These are phyloP conservation scores for Blastobotrys aristatus DNA, from an alignment of 1,139 yeast genomes.

Conservation along the genomic window DNA sequence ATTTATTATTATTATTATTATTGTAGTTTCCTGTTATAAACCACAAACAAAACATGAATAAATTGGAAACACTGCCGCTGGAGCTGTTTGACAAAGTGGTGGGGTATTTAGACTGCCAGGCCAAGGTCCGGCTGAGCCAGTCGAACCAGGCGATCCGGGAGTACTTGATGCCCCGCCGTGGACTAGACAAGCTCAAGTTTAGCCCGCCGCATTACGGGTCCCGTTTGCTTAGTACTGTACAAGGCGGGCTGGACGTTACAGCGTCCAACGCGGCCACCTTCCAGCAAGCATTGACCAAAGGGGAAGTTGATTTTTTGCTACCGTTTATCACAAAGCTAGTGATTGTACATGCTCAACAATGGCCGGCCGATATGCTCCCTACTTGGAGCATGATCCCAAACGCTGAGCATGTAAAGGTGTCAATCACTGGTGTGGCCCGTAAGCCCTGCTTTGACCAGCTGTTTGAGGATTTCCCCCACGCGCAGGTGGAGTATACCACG, in stretches of 20 bases:
- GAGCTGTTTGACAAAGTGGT: background rate
- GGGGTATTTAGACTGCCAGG: background rate
- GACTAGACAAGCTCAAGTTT: background rate
- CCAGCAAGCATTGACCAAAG: background rate
- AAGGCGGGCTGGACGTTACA: background rate
- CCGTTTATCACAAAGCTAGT: background rate
- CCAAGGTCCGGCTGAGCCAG: background rate
- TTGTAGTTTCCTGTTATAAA: too few species aligned
- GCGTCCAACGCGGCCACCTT: background rate
- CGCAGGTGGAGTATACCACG: background rate
- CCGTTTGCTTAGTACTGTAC: background rate
- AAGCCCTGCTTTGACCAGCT: background rate
- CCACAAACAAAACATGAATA: too few species aligned
- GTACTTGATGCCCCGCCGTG: background rate
- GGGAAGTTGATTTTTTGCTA: background rate
- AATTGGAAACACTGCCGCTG: background rate
- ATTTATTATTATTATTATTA: too few species aligned
- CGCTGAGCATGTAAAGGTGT: background rate
- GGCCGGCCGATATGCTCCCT: background rate
- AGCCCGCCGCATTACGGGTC: background rate
- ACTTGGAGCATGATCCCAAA: background rate
- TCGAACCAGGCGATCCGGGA: background rate
- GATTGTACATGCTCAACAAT: background rate
- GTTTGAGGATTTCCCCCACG: background rate
- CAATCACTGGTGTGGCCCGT: background rate